These are phyloP conservation scores for Beauveria bassiana DNA, from an alignment of 2,329 filamentous ascomycete genomes.

Conservation along the genomic window DNA sequence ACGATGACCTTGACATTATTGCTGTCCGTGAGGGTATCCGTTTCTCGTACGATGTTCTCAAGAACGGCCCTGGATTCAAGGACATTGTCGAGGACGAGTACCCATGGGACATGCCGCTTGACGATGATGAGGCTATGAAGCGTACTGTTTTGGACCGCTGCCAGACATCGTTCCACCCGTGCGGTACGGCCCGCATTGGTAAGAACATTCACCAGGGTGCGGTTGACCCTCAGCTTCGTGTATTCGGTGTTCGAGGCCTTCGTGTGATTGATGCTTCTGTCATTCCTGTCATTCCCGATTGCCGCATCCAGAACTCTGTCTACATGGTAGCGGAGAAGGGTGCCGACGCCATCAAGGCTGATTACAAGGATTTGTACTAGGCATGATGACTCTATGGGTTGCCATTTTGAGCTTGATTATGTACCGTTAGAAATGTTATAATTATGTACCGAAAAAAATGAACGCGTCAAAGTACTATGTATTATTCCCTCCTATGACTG, in stretches of 20 bases:
- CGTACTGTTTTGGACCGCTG: constrained; percentile 47
- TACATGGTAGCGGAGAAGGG: constrained; percentile 50
- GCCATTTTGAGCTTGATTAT: too few species aligned
- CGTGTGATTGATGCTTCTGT: constrained; percentile 32
- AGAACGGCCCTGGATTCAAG: constrained; percentile 47
- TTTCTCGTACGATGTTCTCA: constrained; percentile 49
- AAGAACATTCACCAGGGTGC: constrained; percentile 28
- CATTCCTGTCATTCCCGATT: constrained; percentile 48
- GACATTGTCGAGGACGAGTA: constrained; percentile 46
- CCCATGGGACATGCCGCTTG: constrained; percentile 52
- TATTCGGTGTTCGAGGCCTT: constrained; percentile 22
- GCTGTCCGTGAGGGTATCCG: constrained; percentile 51
- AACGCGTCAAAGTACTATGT: too few species aligned
- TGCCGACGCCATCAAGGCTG: constrained; percentile 8
- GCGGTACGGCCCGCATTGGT: constrained; percentile 44
- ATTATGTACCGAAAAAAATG: too few species aligned
- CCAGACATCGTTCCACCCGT: constrained; percentile 53
- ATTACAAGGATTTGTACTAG: constrained; percentile 8
- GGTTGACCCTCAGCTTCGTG: constrained; percentile 21
- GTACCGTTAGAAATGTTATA: too few species aligned
- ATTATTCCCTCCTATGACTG: too few species aligned
- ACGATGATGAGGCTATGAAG: constrained; percentile 49
- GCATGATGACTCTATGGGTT: too few species aligned
- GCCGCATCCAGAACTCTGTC: constrained; percentile 52
- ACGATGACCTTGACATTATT: constrained; percentile 46